Conservation (phyloP, 306 rosid species). For the Vigna unguiculata region DNA sequence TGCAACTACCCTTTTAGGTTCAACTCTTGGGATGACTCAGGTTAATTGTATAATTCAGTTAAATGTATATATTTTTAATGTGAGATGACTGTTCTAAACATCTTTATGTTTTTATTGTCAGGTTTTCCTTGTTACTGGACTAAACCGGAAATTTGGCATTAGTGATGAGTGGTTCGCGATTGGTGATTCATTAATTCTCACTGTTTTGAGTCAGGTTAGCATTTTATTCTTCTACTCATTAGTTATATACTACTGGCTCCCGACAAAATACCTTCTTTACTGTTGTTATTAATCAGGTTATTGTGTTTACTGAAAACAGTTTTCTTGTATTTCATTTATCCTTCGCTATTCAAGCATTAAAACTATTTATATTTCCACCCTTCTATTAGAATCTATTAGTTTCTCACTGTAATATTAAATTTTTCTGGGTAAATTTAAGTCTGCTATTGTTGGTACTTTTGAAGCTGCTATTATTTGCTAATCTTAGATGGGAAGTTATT, state of each 20-base stretch:
- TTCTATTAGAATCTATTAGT: constrained; percentile 9
- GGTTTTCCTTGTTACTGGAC: constrained; percentile 92
- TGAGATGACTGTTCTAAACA: constrained; percentile 26
- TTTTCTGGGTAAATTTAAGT: constrained; percentile 1
- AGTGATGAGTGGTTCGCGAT: constrained; percentile 96
- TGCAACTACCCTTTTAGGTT: constrained; percentile 70
- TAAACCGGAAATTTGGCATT: constrained; percentile 80
- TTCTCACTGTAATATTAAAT: neutral
- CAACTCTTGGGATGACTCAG: constrained; percentile 98
- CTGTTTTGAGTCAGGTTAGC: constrained; percentile 92
- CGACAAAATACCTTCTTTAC: constrained; percentile 19
- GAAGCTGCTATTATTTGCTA: constrained; percentile 5
- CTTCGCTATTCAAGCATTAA: constrained; percentile 22
- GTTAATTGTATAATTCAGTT: constrained; percentile 48
- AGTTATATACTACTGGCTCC: constrained; percentile 37
- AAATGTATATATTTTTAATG: constrained; percentile 4
- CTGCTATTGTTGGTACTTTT: constrained; percentile 18
- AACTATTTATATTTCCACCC: constrained; percentile 19
- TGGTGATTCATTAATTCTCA: constrained; percentile 95
- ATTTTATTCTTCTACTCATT: constrained; percentile 23
- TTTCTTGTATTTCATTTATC: constrained; percentile 36
- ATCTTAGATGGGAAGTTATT: constrained; percentile 6
- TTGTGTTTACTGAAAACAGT: constrained; percentile 19
- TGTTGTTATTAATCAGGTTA: constrained; percentile 35
- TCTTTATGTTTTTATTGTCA: constrained; percentile 39